A percentile compares a stretch with the other conserved stretches of the same genome.
phyloP scores from a whole-genome alignment of 164 flowering plant genomes.

The Cinnamomum chago region DNA sequence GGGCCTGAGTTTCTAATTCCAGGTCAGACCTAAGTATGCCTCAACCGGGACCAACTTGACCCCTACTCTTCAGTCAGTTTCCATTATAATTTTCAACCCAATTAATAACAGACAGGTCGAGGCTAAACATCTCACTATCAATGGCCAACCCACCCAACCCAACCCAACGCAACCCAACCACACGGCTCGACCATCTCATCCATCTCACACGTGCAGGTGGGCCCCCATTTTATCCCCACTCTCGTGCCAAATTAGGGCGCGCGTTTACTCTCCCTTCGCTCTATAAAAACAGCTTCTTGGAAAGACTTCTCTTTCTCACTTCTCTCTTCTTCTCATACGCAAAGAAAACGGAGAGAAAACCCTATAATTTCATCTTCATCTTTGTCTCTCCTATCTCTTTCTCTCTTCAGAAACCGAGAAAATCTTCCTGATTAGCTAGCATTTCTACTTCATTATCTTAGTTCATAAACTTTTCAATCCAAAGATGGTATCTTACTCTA shows the following conservation, averaged over 20 bases:
- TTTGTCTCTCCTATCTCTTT: background rate
- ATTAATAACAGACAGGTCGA: no score
- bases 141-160: no score
- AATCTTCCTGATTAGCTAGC: background rate
- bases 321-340: background rate
- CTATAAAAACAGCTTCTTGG: background rate
- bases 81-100: no score
- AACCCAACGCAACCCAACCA: no score
- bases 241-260: conserved; percentile 8
- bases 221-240: no score
- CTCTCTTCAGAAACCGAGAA: background rate
- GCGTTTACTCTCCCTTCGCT: background rate
- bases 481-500: background rate
- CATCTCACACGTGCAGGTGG: no score
- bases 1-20: no score
- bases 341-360: background rate
- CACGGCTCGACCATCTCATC: no score
- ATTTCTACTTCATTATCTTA: background rate
- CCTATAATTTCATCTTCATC: background rate
- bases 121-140: no score
- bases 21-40: no score
- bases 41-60: no score
- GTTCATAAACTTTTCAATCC: background rate
- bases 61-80: no score
- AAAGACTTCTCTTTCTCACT: background rate